Percentiles rank a stretch among this genome's conserved stretches.
These are phyloP conservation scores for Trichoderma simmonsii DNA, from an alignment of 2,329 filamentous ascomycete species.

Conservation along the genomic window DNA sequence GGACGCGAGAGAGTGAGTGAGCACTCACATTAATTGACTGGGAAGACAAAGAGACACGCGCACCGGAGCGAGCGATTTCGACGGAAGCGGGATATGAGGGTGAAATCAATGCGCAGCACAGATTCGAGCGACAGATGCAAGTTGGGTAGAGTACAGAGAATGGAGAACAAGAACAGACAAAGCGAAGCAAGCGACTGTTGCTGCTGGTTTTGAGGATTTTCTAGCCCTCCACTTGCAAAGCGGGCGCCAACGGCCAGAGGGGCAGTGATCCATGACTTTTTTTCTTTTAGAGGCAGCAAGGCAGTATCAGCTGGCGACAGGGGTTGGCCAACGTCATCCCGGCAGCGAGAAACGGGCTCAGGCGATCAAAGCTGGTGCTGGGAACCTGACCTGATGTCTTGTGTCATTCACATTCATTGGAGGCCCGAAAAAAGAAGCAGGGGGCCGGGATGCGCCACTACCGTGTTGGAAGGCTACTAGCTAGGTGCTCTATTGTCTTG, in stretches of 20 bases:
- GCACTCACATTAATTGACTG: background rate
- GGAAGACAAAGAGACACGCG: background rate
- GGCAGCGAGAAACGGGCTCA: slow-evolving; percentile 5
- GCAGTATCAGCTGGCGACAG: slow-evolving; percentile 21
- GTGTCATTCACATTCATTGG: slow-evolving; percentile 11
- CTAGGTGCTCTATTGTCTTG: background rate
- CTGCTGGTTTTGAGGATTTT: slow-evolving; percentile 17
- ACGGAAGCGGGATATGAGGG: background rate
- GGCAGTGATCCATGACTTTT: slow-evolving; percentile 12
- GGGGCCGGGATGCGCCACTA: background rate
- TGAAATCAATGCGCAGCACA: background rate
- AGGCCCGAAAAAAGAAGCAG: slow-evolving; percentile 8
- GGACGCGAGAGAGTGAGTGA: background rate
- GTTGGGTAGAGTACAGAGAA: background rate
- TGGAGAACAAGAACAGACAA: background rate
- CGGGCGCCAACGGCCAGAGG: slow-evolving; percentile 13
- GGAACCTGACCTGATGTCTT: slow-evolving; percentile 12
- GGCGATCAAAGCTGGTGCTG: slow-evolving; percentile 7
- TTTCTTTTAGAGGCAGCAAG: slow-evolving; percentile 16
- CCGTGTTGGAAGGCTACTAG: background rate
- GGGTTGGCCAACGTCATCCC: slow-evolving; percentile 18
- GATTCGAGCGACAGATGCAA: background rate
- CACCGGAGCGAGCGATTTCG: background rate
- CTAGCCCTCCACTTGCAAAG: slow-evolving; percentile 2
- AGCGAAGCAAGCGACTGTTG: background rate